These are phyloP conservation scores for Ophiostoma piceae DNA, from an alignment of 2,329 filamentous ascomycete species.

Conservation along the genomic window DNA sequence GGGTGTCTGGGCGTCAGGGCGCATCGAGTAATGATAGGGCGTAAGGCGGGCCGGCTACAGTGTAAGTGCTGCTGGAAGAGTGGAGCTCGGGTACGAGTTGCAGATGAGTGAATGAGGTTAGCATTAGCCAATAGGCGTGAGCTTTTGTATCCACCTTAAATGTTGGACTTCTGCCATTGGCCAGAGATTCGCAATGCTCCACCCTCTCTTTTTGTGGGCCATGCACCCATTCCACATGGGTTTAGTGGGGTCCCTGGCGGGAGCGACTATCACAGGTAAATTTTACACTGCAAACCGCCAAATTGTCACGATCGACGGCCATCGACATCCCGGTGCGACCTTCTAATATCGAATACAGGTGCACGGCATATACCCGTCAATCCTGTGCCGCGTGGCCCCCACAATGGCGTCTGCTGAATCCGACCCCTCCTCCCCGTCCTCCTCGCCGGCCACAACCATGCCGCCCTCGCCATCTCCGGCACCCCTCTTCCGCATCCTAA, in stretches of 20 bases:
- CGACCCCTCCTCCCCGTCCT: background rate
- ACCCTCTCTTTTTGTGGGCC: background rate
- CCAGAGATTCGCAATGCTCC: no score
- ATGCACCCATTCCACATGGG: background rate
- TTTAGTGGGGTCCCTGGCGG: background rate
- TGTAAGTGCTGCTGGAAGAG: background rate
- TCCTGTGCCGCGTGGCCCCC: background rate
- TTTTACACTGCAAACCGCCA: background rate
- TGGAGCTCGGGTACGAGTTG: background rate
- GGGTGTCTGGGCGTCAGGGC: background rate
- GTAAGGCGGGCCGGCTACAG: background rate
- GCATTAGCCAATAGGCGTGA: background rate
- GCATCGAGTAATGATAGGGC: background rate
- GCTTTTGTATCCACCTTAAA: background rate
- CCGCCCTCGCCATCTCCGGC: slow-evolving; percentile 13
- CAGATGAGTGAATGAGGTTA: background rate
- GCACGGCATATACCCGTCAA: background rate
- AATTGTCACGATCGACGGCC: slow-evolving; percentile 5
- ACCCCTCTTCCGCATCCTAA: slow-evolving; percentile 25
- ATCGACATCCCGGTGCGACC: background rate
- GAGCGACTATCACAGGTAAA: slow-evolving; percentile 8
- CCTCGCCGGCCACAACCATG: slow-evolving; percentile 14
- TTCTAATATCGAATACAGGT: background rate
- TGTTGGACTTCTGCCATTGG: background rate
- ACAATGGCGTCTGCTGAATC: slow-evolving; percentile 19